phyloP scores from a whole-genome alignment of 164 flowering plant genomes.

The Liriodendron chinense region DNA sequence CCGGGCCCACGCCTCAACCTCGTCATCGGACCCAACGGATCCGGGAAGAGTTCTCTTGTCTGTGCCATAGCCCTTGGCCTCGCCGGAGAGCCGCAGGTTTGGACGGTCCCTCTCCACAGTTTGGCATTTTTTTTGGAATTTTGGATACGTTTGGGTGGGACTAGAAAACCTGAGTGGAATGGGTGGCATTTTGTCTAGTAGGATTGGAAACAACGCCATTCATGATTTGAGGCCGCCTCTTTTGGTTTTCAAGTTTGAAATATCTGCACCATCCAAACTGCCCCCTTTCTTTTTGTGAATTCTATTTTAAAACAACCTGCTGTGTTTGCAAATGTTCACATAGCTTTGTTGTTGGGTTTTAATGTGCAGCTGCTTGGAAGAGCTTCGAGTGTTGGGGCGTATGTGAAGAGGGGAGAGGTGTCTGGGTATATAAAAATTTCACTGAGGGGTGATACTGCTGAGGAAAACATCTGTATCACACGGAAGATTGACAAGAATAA shows the following conservation, averaged over 20 bases:
- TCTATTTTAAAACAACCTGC: too few relatives aligned
- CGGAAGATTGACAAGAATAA: constrained; percentile 74
- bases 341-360: background rate
- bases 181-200: background rate
- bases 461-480: constrained; percentile 47
- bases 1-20: constrained; percentile 86
- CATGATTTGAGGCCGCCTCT: background rate
- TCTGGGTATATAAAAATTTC: constrained; percentile 69
- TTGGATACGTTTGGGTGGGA: background rate
- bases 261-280: background rate
- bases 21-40: constrained; percentile 94
- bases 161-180: background rate
- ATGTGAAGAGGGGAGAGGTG: constrained; percentile 89
- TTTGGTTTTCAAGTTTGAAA: too few relatives aligned
- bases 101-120: background rate
- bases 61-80: constrained; percentile 97
- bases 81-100: constrained; percentile 94
- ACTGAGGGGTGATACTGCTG: constrained; percentile 54
- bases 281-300: background rate
- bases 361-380: constrained; percentile 79
- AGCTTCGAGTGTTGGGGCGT: constrained; percentile 89
- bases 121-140: background rate
- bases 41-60: constrained; percentile 93
- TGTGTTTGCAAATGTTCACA: too few relatives aligned
- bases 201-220: background rate